phyloP scores from a whole-genome alignment of 129 eudicot species.

The Smallanthus sonchifolius region DNA sequence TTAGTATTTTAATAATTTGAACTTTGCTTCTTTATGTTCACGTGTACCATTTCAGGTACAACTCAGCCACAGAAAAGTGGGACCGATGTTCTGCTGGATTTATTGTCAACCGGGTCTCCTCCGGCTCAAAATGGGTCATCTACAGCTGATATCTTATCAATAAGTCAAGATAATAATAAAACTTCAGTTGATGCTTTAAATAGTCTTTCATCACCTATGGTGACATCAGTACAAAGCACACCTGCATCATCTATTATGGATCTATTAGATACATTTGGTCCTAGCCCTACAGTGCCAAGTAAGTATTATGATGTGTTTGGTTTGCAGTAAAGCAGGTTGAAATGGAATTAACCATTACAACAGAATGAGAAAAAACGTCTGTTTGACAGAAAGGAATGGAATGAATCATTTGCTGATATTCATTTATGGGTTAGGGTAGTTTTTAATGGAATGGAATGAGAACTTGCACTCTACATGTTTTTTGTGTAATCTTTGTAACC shows the following conservation, averaged over 20 bases:
- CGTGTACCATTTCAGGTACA: conserved; percentile 45
- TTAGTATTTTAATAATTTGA: not conserved
- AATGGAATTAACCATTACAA: not conserved
- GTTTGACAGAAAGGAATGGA: not conserved
- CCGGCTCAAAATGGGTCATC: conserved; percentile 50
- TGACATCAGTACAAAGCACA: conserved; percentile 41
- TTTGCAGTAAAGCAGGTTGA: not conserved
- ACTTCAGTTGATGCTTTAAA: conserved; percentile 35
- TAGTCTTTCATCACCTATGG: conserved; percentile 40
- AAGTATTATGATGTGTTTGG: conserved; percentile 3
- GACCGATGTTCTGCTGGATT: conserved; percentile 75
- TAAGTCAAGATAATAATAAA: conserved; percentile 42
- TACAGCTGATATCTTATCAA: conserved; percentile 51
- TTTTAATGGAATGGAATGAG: not conserved
- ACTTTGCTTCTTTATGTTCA: not conserved
- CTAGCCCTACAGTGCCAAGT: conserved; percentile 51
- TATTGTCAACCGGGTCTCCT: conserved; percentile 74
- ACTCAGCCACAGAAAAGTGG: conserved; percentile 69
- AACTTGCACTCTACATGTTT: not conserved
- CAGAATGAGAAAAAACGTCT: not conserved
- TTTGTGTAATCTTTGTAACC: not conserved
- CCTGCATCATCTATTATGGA: conserved; percentile 55
- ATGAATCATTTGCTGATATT: not conserved
- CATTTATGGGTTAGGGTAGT: not conserved
- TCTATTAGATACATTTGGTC: conserved; percentile 71